Evolutionary conservation across 2,329 filamentous ascomycete species (phyloP).

Genomic region (Fusarium circinatum): DNA sequence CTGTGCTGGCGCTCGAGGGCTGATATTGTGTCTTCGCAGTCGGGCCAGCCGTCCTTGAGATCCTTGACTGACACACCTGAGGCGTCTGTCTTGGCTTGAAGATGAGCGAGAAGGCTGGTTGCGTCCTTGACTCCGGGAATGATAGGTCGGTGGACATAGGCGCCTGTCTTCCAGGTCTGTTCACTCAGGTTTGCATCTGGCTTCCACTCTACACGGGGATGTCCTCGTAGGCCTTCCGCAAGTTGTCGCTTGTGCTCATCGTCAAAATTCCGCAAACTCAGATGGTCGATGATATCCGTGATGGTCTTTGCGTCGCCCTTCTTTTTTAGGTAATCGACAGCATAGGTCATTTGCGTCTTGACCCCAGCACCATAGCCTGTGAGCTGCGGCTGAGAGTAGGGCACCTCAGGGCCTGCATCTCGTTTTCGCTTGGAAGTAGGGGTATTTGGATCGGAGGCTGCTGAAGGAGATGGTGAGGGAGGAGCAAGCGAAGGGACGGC

Average conservation of each 20-base stretch:
- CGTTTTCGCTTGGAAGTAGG: conserved; percentile 72
- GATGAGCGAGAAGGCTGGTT: conserved; percentile 79
- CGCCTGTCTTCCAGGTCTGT: conserved; percentile 74
- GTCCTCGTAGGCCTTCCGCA: conserved; percentile 73
- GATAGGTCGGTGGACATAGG: conserved; percentile 85
- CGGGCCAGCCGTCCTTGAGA: conserved; percentile 94
- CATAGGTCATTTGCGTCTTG: conserved; percentile 88
- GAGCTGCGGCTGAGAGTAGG: conserved; percentile 79
- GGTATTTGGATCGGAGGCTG: conserved; percentile 68
- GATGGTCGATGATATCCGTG: conserved; percentile 80
- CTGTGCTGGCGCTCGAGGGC: conserved; percentile 81
- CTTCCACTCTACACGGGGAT: conserved; percentile 67
- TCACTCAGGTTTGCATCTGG: conserved; percentile 69
- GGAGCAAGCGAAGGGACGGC: conserved; percentile 57
- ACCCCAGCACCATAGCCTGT: conserved; percentile 82
- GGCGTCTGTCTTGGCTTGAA: conserved; percentile 84
- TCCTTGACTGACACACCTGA: conserved; percentile 87
- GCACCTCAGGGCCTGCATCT: conserved; percentile 63
- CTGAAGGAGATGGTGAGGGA: conserved; percentile 71
- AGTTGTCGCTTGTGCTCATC: conserved; percentile 72
- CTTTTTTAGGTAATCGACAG: conserved; percentile 83
- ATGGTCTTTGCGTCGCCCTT: conserved; percentile 76
- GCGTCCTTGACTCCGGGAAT: conserved; percentile 82
- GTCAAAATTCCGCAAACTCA: conserved; percentile 74
- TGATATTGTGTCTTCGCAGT: conserved; percentile 81